These are phyloP conservation scores for Galerina marginata DNA, from an alignment of 768 basidiomycete genomes.

Conservation along the genomic window DNA sequence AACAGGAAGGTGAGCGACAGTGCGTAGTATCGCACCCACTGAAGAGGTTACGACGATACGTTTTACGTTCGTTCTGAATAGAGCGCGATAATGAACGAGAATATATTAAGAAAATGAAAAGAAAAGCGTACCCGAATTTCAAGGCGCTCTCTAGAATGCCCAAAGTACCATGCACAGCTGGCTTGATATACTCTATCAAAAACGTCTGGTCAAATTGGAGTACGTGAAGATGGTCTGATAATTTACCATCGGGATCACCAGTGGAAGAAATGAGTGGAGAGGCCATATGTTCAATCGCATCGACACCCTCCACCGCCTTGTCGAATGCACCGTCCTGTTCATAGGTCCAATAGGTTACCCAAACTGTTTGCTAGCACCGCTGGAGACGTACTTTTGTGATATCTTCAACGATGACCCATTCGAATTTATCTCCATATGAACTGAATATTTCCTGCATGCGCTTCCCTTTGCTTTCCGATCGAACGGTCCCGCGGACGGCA, in stretches of 20 bases:
- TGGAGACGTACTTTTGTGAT: slow-evolving; percentile 47
- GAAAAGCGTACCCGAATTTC: slow-evolving; percentile 51
- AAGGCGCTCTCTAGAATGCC: slow-evolving; percentile 63
- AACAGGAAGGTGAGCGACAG: slow-evolving; percentile 28
- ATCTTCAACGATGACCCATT: slow-evolving; percentile 71
- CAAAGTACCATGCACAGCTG: slow-evolving; percentile 75
- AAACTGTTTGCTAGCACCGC: not conserved
- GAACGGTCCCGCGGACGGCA: slow-evolving; percentile 68
- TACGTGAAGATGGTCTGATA: not conserved
- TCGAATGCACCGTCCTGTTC: slow-evolving; percentile 73
- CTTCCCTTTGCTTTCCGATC: slow-evolving; percentile 61
- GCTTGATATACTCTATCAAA: slow-evolving; percentile 59
- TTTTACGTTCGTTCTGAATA: slow-evolving; percentile 51
- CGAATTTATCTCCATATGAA: slow-evolving; percentile 63
- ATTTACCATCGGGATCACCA: slow-evolving; percentile 6
- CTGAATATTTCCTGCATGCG: slow-evolving; percentile 60
- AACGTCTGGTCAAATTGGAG: not conserved
- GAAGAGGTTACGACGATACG: slow-evolving; percentile 77
- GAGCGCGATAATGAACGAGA: not conserved
- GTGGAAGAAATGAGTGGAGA: slow-evolving; percentile 57
- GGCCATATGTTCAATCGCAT: slow-evolving; percentile 73
- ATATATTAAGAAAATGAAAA: not conserved
- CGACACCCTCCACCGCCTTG: slow-evolving; percentile 75
- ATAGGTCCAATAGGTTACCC: not conserved
- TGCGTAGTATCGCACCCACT: slow-evolving; percentile 47